Base-by-base conservation (phyloP, 2,329 filamentous ascomycete species). In the Botryosphaeria dothidea region DNA sequence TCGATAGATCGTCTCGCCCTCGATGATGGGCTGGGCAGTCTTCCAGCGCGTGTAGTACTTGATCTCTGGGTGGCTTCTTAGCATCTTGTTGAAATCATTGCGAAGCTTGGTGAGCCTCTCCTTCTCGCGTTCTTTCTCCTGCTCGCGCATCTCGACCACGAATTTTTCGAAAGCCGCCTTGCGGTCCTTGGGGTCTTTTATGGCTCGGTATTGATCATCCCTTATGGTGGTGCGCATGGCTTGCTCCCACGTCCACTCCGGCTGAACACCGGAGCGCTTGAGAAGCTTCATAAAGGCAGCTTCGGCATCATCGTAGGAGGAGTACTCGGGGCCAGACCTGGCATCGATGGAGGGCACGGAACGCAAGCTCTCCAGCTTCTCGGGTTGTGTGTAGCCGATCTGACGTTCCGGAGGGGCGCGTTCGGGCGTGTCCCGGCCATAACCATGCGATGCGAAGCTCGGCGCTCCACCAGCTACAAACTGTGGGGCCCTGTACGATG, bases 41-140 rank as follows among this genome's bases (percentile, higher is more conserved):
- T 93, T 96, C 95, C 95, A 99, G 67, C 93, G 90, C 46, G 94
- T 97, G 78, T 96, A 97, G 77, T 97, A 88, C 78, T 93, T 95
- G 79, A 99, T 98, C 78, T 99, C 95, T 67, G 93, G 93, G 77
- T 99, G 94, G 69, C 93, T 93, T 79, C 90, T 92, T 70, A 99
- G 86, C 95, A 99, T 99, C 64, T 90, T 93, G 70, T 91, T 90
- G 79, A 99, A 99, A 83, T 98, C 95, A 78, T 91, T 86, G 73
- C 93, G 92, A 74, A 98, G 85, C 82, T 97, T 98, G 71, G 92
- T 85, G 77, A 96, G 85, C 75, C 95, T 90, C 80, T 98, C 94
- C 79, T 96, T 94, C 74, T 93, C 93, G 71, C 91, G 91, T 78
- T 96, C 92, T 82, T 96, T 95, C 81, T 99, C 95, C 81, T 97